A percentile compares a stretch with the other conserved stretches of the same genome.
phyloP scores from a whole-genome alignment of 129 eudicot genomes.

The Arctium lappa region DNA sequence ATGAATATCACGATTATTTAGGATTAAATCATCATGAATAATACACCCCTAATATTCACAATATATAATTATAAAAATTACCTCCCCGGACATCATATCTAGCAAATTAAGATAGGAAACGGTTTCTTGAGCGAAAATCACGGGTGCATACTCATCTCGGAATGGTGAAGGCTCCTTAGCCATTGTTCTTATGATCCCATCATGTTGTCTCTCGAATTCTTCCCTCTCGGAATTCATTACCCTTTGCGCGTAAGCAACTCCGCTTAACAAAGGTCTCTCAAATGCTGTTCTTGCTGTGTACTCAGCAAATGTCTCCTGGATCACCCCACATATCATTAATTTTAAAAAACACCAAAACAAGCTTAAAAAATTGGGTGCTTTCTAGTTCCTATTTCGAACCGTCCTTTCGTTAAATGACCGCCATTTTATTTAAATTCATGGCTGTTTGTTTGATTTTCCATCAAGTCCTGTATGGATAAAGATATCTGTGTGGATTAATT shows the following conservation, averaged over 20 bases:
- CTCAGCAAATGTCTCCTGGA: conserved; percentile 82
- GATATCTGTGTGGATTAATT: no score
- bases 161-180: conserved; percentile 75
- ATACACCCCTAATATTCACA: background rate
- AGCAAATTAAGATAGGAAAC: conserved; percentile 71
- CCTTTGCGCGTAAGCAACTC: conserved; percentile 77
- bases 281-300: conserved; percentile 86
- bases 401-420: background rate
- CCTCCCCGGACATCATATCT: conserved; percentile 98
- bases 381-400: background rate
- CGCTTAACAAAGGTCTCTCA: conserved; percentile 80
- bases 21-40: background rate
- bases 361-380: background rate
- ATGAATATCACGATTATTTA: background rate
- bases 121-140: conserved; percentile 84
- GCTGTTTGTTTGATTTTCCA: no score
- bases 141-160: conserved; percentile 85
- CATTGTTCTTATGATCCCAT: conserved; percentile 77
- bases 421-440: no score
- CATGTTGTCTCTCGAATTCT: conserved; percentile 65
- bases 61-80: conserved; percentile 14
- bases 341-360: background rate
- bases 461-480: no score
- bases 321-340: background rate
- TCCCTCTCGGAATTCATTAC: conserved; percentile 61